phyloP scores from a whole-genome alignment of 2,329 filamentous ascomycete genomes.

The Dactylonectria estremocensis region DNA sequence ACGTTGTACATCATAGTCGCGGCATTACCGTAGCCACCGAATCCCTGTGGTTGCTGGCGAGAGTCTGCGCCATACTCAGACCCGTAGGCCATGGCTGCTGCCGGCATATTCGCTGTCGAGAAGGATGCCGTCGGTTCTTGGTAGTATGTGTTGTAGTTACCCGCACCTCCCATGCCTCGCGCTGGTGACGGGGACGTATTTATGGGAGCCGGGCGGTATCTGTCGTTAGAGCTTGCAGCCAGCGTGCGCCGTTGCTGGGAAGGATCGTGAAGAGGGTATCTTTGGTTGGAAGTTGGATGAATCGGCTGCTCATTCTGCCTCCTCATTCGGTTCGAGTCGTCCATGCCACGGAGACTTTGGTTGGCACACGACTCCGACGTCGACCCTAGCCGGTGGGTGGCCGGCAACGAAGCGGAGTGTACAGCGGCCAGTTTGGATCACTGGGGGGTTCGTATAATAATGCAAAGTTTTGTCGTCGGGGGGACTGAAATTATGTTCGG shows the following conservation, averaged over 20 bases:
- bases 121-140: conserved; percentile 68
- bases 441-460: conserved; percentile 27
- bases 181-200: conserved; percentile 64
- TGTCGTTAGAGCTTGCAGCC: conserved; percentile 53
- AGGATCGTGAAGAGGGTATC: conserved; percentile 67
- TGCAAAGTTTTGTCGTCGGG: conserved; percentile 28
- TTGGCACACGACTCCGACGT: conserved; percentile 68
- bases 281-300: conserved; percentile 71
- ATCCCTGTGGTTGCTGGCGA: conserved; percentile 69
- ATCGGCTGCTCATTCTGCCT: conserved; percentile 82
- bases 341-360: conserved; percentile 77
- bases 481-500: conserved; percentile 14
- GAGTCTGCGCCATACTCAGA: conserved; percentile 77
- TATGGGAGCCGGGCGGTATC: conserved; percentile 66
- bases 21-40: conserved; percentile 70
- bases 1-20: conserved; percentile 86
- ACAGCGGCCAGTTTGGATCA: conserved; percentile 46
- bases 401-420: conserved; percentile 59
- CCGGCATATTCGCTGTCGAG: conserved; percentile 71
- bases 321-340: conserved; percentile 80
- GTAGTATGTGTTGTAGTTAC: conserved; percentile 73
- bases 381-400: conserved; percentile 75
- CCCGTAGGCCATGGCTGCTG: conserved; percentile 70
- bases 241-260: conserved; percentile 61
- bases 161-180: conserved; percentile 69